These are phyloP conservation scores for Nevesoporus exiguus DNA, from an alignment of 768 basidiomycete species.

Conservation along the genomic window DNA sequence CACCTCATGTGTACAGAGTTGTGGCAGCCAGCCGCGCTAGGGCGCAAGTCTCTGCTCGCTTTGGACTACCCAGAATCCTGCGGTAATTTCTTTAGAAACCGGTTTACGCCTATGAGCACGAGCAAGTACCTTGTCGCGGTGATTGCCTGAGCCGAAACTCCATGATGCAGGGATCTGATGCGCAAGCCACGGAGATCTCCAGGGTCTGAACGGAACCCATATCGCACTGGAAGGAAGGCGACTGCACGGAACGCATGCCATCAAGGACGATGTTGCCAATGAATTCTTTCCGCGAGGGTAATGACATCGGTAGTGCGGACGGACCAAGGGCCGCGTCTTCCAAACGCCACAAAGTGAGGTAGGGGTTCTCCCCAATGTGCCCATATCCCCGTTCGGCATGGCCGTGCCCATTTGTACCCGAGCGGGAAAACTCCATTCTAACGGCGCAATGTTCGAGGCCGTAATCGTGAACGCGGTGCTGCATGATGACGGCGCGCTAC, in stretches of 20 bases:
- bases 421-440: slow-evolving; percentile 7
- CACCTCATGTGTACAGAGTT: not conserved
- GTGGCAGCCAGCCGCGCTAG: not conserved
- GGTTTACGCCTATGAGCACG: not conserved
- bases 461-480: slow-evolving; percentile 24
- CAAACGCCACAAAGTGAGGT: slow-evolving; percentile 20
- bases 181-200: slow-evolving; percentile 20
- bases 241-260: slow-evolving; percentile 1
- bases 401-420: not conserved
- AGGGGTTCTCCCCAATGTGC: slow-evolving; percentile 11
- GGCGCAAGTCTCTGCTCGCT: slow-evolving; percentile 9
- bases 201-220: slow-evolving; percentile 19
- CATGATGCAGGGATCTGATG: slow-evolving; percentile 22
- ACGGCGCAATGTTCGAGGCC: slow-evolving; percentile 22
- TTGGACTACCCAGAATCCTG: slow-evolving; percentile 20
- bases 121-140: slow-evolving; percentile 21
- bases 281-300: slow-evolving; percentile 9
- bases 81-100: not conserved
- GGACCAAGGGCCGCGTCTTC: slow-evolving; percentile 6
- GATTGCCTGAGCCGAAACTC: slow-evolving; percentile 17
- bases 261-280: slow-evolving; percentile 20
- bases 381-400: slow-evolving; percentile 15
- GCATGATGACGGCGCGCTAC: slow-evolving; percentile 19
- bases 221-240: slow-evolving; percentile 13
- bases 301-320: slow-evolving; percentile 8